phyloP scores from a whole-genome alignment of 2,329 filamentous ascomycete genomes.

The Aspergillus cejpii region DNA sequence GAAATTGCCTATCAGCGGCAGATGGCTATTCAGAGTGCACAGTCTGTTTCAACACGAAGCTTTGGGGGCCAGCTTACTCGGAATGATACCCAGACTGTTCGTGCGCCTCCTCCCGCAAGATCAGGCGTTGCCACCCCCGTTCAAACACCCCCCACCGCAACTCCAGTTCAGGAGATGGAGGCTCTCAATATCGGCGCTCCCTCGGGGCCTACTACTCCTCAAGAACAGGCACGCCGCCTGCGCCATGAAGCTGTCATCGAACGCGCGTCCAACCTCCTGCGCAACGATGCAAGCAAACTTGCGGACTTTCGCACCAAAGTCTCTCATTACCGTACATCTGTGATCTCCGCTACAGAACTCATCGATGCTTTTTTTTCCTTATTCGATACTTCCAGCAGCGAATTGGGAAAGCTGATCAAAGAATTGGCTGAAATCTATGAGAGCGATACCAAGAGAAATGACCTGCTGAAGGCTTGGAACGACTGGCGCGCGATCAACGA shows the following conservation, averaged over 20 bases:
- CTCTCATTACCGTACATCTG: constrained; percentile 65
- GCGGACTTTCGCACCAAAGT: constrained; percentile 70
- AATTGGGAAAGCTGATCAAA: constrained; percentile 80
- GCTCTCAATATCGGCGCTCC: constrained; percentile 45
- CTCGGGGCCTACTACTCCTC: constrained; percentile 52
- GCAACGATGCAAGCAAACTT: constrained; percentile 69
- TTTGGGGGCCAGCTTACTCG: constrained; percentile 80
- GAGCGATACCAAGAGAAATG: constrained; percentile 64
- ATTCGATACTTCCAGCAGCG: constrained; percentile 72
- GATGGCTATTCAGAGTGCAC: constrained; percentile 81
- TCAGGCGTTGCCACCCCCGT: constrained; percentile 25
- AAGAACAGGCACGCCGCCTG: constrained; percentile 72
- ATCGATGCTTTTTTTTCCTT: constrained; percentile 83
- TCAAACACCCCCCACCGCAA: constrained; percentile 18
- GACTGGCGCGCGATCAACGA: constrained; percentile 95
- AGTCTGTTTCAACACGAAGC: constrained; percentile 68
- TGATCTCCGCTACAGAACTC: constrained; percentile 65
- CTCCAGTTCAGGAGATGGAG: constrained; percentile 41
- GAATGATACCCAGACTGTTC: constrained; percentile 41
- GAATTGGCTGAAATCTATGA: constrained; percentile 93
- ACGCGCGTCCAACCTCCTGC: constrained; percentile 72
- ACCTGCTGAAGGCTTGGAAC: constrained; percentile 77
- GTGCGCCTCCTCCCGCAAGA: constrained; percentile 42
- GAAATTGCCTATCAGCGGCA: constrained; percentile 88
- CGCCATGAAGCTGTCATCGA: constrained; percentile 81